Evolutionary conservation across 83 land plant genomes (phyloP).

Genomic region (Diphasiastrum complanatum): DNA sequence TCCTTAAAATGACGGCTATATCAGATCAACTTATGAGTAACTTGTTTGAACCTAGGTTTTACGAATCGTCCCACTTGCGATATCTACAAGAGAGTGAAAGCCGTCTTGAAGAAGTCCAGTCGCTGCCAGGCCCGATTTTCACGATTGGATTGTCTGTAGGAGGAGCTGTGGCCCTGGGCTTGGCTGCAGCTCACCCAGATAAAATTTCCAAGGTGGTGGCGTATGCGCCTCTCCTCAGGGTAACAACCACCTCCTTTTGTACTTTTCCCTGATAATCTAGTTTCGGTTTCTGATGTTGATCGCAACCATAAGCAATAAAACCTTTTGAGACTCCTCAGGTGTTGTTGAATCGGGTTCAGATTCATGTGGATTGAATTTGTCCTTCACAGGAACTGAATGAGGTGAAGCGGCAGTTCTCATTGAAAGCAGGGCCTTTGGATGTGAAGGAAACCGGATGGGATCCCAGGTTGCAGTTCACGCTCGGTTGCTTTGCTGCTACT

Average conservation of each 20-base stretch:
- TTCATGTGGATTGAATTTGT: background rate
- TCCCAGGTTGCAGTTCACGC: conserved; percentile 20
- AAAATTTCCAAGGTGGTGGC: conserved; percentile 23
- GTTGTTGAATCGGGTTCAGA: background rate
- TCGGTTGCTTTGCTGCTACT: conserved; percentile 19
- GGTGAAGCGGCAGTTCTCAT: background rate
- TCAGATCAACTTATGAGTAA: background rate
- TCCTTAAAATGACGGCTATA: background rate
- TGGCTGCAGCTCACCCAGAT: conserved; percentile 25
- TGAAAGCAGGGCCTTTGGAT: conserved; percentile 22
- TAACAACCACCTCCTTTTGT: background rate
- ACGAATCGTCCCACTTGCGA: conserved; percentile 21
- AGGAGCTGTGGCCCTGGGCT: conserved; percentile 21
- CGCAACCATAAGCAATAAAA: background rate
- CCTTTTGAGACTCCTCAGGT: background rate
- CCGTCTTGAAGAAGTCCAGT: conserved; percentile 16
- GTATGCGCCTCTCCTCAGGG: conserved; percentile 35
- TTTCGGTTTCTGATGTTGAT: no score
- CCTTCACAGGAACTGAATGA: conserved; percentile 15
- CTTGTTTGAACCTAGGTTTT: conserved; percentile 9
- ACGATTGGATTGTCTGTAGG: conserved; percentile 29
- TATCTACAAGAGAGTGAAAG: conserved; percentile 22
- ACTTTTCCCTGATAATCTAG: no score
- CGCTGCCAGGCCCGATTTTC: conserved; percentile 33
- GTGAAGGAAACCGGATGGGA: conserved; percentile 30